These are phyloP conservation scores for Heliamphora ciliata DNA, from an alignment of 179 eudicot genomes.

Conservation along the genomic window DNA sequence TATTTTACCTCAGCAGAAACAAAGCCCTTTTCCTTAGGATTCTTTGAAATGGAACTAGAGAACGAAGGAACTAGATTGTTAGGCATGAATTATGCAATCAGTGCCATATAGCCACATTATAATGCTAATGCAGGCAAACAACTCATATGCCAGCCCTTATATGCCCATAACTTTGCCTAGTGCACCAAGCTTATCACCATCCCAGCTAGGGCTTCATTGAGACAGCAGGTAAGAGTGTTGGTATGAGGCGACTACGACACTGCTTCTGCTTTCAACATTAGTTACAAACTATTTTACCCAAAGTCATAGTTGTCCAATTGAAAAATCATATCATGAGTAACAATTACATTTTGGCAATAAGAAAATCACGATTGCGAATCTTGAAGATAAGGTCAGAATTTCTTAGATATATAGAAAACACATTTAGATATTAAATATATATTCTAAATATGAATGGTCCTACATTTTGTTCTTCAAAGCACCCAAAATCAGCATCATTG, in stretches of 20 bases:
- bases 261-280: not conserved
- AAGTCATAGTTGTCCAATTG: not conserved
- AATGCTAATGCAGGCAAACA: not conserved
- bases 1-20: not conserved
- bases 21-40: not conserved
- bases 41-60: not conserved
- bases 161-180: not conserved
- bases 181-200: not conserved
- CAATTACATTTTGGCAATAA: too few relatives aligned
- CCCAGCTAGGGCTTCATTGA: not conserved
- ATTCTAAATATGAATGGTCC: too few relatives aligned
- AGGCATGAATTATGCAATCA: not conserved
- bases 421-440: too few relatives aligned
- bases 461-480: too few relatives aligned
- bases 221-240: not conserved
- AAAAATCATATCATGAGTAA: too few relatives aligned
- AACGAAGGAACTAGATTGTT: not conserved
- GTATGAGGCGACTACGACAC: not conserved
- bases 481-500: too few relatives aligned
- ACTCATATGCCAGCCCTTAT: not conserved
- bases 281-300: not conserved
- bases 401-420: too few relatives aligned
- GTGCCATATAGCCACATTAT: slow-evolving; percentile 4
- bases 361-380: too few relatives aligned
- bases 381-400: too few relatives aligned